Base-by-base conservation (phyloP, 768 basidiomycete species). In the Melanogaster broomeanus region DNA sequence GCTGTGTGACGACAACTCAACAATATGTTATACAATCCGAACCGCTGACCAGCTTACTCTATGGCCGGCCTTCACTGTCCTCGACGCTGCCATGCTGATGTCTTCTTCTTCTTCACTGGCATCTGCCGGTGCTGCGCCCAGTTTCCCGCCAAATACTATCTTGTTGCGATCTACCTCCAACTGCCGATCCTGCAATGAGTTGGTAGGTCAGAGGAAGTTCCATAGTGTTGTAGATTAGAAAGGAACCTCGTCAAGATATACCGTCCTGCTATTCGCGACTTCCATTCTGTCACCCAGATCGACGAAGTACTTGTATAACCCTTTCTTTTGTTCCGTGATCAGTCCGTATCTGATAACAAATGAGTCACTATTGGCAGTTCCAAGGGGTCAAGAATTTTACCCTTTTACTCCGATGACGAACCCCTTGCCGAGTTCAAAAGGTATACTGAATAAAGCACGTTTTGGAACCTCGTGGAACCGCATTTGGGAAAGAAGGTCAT, bases 321-420 rank as follows among this genome's bases (percentile, higher is more conserved):
- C 89, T 68, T 88, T 95, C 67, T 81, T 89, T 70, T 95, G 93
- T 62, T 94, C 87, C 2, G 90, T 90, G 15, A 98, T 79, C 39
- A 96, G 70, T 9, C 90, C 87, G 67, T 96, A 99, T 42, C 93
- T 97, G 57, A 16, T 21, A 38, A 42, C 53, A 24, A 27, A 53
- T 55, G 51, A 60, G 45, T 15, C 19, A 47, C 42, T 21, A 30
- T 24, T 3, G 41, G 15, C 30, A 5, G 16, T 31, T 48, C n/a
- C 34, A n/a, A 51, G 37, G 45, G 31, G 15, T 35, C 16, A 28
- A 15, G 44, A 42, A 45, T 35, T 76, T 65, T 63, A 89, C 84
- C 91, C 91, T 70, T 93, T 93, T 42, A 93, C 75, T 10, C 91
- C 88, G 54, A 94, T 88, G 6, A 77, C 77, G 44, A 94, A 78